A percentile compares a stretch with the other conserved stretches of the same genome.
These are phyloP conservation scores for Aspergillus puulaauensis DNA, from an alignment of 2,329 filamentous ascomycete genomes.

Conservation along the genomic window DNA sequence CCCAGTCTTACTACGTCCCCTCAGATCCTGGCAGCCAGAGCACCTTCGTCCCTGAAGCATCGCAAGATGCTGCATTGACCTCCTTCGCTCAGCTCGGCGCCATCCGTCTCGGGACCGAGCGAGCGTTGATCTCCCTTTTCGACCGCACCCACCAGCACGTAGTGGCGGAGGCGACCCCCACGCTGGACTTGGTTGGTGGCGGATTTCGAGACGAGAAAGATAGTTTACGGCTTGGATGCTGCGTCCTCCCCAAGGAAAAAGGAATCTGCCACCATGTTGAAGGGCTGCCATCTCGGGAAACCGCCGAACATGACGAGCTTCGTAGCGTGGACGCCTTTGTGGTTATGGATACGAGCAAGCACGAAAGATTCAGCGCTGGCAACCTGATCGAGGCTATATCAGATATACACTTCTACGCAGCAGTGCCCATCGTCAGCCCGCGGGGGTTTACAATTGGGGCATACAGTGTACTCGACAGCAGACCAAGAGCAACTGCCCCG, in stretches of 20 bases:
- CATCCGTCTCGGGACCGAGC: conserved; percentile 44
- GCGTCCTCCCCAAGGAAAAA: conserved; percentile 19
- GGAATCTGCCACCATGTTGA: neutral
- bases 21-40: too few species aligned
- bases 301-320: too few species aligned
- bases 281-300: too few species aligned
- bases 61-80: conserved; percentile 42
- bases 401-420: conserved; percentile 51
- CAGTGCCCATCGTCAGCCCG: conserved; percentile 58
- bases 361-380: conserved; percentile 29
- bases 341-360: conserved; percentile 32
- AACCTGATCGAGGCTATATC: neutral
- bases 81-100: conserved; percentile 53
- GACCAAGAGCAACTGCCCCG: conserved; percentile 46
- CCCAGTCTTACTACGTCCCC: too few species aligned
- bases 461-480: conserved; percentile 58
- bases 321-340: neutral
- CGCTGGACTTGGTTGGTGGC: conserved; percentile 37
- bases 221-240: conserved; percentile 33
- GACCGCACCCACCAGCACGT: conserved; percentile 50
- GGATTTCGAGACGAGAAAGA: conserved; percentile 27
- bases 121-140: conserved; percentile 54
- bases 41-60: too few species aligned
- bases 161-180: conserved; percentile 52
- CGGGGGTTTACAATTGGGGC: conserved; percentile 57